Evolutionary conservation across 345 rosid genomes (phyloP).

Genomic region (Eucalyptus cloeziana): DNA sequence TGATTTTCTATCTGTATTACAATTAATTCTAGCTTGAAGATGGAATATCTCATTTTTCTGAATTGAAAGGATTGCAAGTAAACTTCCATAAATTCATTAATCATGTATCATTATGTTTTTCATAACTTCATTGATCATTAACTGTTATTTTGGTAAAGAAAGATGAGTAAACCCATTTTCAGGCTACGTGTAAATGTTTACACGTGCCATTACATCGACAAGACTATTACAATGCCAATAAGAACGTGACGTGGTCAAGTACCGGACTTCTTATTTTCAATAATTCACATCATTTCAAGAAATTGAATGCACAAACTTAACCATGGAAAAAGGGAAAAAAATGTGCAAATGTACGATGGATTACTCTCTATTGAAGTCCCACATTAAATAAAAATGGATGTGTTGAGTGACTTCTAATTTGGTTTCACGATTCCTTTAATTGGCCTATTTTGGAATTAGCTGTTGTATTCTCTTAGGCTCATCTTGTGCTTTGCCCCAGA

Average conservation of each 20-base stretch:
- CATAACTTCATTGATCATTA: not conserved
- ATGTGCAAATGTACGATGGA: not conserved
- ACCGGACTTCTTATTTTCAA: not conserved
- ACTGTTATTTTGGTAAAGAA: not conserved
- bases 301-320: not conserved
- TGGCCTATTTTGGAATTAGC: not conserved
- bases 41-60: not conserved
- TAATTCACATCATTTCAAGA: not conserved
- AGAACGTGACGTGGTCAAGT: not conserved
- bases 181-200: not conserved
- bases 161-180: not conserved
- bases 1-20: not conserved
- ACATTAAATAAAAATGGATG: not conserved
- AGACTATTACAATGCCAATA: not conserved
- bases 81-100: not conserved
- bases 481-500: not conserved
- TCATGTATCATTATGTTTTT: not conserved
- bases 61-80: not conserved
- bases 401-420: not conserved
- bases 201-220: not conserved
- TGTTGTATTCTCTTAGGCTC: not conserved
- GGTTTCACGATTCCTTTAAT: not conserved
- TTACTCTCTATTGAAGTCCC: not conserved
- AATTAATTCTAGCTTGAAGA: not conserved
- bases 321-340: not conserved